Percentiles rank a stretch among this genome's conserved stretches.
Conservation (phyloP, 2,329 filamentous ascomycete species). For the Diaporthe citrichinensis region DNA sequence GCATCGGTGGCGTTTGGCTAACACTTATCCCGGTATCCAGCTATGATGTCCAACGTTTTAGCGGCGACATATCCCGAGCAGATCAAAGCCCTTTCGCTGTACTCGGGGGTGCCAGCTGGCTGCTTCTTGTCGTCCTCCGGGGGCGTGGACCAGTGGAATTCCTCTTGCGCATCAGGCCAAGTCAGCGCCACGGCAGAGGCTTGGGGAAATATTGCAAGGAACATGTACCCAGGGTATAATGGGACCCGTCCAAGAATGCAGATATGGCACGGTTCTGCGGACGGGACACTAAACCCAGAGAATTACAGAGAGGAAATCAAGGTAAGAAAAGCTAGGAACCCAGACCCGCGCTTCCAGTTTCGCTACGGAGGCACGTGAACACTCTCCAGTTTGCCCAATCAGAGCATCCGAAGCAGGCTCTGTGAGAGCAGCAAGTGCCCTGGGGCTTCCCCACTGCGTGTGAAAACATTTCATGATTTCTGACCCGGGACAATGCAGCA, state of each 20-base stretch:
- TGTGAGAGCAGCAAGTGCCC: neutral
- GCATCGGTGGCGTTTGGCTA: neutral
- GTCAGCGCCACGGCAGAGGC: constrained; percentile 58
- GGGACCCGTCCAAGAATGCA: constrained; percentile 69
- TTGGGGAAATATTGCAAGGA: constrained; percentile 62
- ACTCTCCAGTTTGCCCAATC: neutral
- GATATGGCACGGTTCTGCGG: constrained; percentile 69
- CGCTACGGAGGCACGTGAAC: neutral
- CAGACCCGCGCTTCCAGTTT: neutral
- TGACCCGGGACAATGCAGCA: constrained; percentile 51
- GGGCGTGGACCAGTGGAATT: constrained; percentile 65
- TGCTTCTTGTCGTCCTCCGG: constrained; percentile 57
- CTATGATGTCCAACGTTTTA: constrained; percentile 58
- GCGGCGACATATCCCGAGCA: constrained; percentile 59
- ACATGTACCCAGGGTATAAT: constrained; percentile 53
- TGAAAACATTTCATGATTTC: neutral
- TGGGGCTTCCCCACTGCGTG: neutral
- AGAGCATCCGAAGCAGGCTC: neutral
- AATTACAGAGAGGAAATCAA: constrained; percentile 71
- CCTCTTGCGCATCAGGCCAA: constrained; percentile 62
- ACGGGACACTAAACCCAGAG: constrained; percentile 63
- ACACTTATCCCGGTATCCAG: constrained; percentile 41
- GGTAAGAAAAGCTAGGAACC: neutral
- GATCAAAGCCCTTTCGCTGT: constrained; percentile 55
- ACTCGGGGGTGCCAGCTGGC: constrained; percentile 58